Percentiles rank a stretch among this genome's conserved stretches.
Evolutionary conservation across 495 filamentous ascomycete genomes (phyloP).

Genomic region (Penicillium lividum): DNA sequence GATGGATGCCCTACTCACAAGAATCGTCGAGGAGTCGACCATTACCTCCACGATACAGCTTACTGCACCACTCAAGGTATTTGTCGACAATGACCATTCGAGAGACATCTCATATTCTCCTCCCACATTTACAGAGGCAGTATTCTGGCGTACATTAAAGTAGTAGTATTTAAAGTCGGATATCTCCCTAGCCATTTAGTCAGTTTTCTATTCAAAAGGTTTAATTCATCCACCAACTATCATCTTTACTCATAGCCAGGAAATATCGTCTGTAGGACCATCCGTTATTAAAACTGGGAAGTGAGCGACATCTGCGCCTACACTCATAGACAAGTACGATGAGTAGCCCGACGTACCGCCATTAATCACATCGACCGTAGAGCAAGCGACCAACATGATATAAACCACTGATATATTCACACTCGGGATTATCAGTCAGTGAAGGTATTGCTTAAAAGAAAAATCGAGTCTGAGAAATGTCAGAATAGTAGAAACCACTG

Average conservation of each 20-base stretch:
- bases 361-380: not conserved
- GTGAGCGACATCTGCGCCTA: not conserved
- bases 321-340: not conserved
- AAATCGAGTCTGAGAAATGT: too few relatives aligned
- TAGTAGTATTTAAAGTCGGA: not conserved
- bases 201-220: not conserved
- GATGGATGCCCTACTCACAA: not conserved
- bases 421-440: too few relatives aligned
- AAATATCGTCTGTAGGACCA: not conserved
- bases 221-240: too few relatives aligned
- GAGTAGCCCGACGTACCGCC: not conserved
- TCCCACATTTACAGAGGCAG: not conserved
- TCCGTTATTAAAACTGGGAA: not conserved
- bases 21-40: not conserved
- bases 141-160: not conserved
- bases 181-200: not conserved
- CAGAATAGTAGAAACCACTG: too few relatives aligned
- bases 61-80: not conserved
- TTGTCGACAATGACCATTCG: not conserved
- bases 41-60: not conserved
- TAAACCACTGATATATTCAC: not conserved
- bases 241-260: not conserved
- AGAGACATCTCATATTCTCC: slow-evolving; percentile 1
- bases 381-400: not conserved
- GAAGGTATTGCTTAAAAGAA: too few relatives aligned